Evolutionary conservation across 345 rosid species (phyloP), one percentile per base, ranked within the genome.

Genomic region (Pugionium cornutum): DNA sequence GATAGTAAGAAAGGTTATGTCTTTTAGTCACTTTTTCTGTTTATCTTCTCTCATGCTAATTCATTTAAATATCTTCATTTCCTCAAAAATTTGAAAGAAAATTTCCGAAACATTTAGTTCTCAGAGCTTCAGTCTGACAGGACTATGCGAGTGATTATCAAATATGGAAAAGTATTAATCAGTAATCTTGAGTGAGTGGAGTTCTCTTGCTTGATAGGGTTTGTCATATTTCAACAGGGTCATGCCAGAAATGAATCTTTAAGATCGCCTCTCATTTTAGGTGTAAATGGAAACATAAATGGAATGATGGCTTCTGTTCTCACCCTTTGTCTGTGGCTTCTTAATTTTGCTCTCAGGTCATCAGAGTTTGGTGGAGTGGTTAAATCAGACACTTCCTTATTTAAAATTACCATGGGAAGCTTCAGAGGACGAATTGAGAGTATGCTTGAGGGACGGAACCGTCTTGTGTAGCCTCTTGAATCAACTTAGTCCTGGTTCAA

Each of bases 371-470:
- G 82, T 84, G 51, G 87, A 82, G 77, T 89, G 92, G 96, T 81
- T 89, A 68, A 84, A 81, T 70, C 55, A 56, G 53, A 63, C 84
- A 65, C 61, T 83, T 75, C 89, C 90, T 60, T 76, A 70, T 75
- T 72, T 89, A 36, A 77, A 74, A 52, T 72, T 89, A 77, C 78
- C 87, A 35, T 49, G 68, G 73, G 89, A 81, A 66, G 84, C 87
- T 39, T 77, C 86, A n/a, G 86, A 82, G 71, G 92, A 86, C 62
- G 83, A 83, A 44, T 46, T 84, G 66, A 75, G 88, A 67, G 74
- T 50, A n/a, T 79, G 78, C 76, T 76, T 89, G 79, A 76, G 59
- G 76, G 89, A 86, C 82, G 96, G 96, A 65, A 77, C 84, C 51
- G 80, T 83, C 71, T 75, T 86, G 56, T 89, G 90, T 53, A 67